Evolutionary conservation across 768 basidiomycete genomes (phyloP).

Genomic region (Boletus barrowsii): DNA sequence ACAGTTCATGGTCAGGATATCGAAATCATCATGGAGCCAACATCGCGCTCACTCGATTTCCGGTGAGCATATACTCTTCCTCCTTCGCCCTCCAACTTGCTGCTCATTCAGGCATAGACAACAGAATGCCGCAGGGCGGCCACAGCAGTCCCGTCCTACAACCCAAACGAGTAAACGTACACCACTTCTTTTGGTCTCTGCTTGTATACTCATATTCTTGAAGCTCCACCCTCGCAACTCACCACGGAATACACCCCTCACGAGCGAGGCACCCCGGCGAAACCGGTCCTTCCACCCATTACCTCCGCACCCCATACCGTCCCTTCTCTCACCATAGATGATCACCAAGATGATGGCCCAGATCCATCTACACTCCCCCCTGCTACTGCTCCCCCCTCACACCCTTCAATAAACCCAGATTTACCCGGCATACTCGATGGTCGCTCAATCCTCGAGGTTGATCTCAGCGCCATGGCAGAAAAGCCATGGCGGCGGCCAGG

Average conservation of each 20-base stretch:
- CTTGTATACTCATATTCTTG: conserved; percentile 5
- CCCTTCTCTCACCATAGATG: conserved; percentile 19
- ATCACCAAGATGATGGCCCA: conserved; percentile 45
- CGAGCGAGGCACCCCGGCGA: conserved; percentile 51
- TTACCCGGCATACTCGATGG: conserved; percentile 66
- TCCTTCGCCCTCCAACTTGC: neutral
- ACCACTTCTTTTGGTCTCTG: conserved; percentile 1
- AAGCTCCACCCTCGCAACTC: conserved; percentile 50
- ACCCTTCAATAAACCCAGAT: conserved; percentile 72
- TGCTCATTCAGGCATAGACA: conserved; percentile 29
- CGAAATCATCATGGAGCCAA: conserved; percentile 87
- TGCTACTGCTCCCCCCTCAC: conserved; percentile 70
- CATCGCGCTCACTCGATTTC: conserved; percentile 70
- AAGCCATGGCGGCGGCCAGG: conserved; percentile 93
- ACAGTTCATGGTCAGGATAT: conserved; percentile 53
- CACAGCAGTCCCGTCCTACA: conserved; percentile 29
- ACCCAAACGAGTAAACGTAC: conserved; percentile 33
- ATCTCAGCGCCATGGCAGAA: conserved; percentile 67
- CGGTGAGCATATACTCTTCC: conserved; percentile 41
- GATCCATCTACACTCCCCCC: conserved; percentile 66
- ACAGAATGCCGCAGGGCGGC: conserved; percentile 31
- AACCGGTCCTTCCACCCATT: conserved; percentile 18
- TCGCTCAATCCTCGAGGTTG: conserved; percentile 81
- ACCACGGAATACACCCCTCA: conserved; percentile 84
- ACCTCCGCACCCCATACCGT: conserved; percentile 21